These are phyloP conservation scores for Boletus tomentosulus DNA, from an alignment of 768 basidiomycete genomes.

Conservation along the genomic window DNA sequence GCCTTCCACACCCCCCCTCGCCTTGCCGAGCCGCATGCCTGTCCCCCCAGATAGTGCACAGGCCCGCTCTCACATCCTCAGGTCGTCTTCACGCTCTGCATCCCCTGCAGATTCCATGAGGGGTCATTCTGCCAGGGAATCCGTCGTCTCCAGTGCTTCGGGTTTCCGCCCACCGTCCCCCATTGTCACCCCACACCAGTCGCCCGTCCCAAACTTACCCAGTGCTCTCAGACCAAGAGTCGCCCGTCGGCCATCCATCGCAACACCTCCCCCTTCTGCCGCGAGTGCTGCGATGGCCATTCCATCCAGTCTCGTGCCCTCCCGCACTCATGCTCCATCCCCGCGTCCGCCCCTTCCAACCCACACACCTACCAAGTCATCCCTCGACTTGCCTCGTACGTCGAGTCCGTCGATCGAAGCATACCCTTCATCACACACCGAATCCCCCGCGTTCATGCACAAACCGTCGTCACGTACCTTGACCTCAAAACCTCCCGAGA, in stretches of 20 bases:
- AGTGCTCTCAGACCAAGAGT: constrained; percentile 34
- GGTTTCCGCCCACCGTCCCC: constrained; percentile 25
- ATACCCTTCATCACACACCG: constrained; percentile 17
- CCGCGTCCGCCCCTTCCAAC: constrained; percentile 14
- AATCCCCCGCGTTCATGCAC: constrained; percentile 13
- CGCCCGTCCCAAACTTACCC: constrained; percentile 20
- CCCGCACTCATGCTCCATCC: constrained; percentile 24
- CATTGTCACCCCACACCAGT: constrained; percentile 16
- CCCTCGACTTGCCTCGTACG: constrained; percentile 17
- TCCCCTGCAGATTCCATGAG: constrained; percentile 35
- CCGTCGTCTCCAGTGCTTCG: constrained; percentile 9
- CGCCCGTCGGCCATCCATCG: constrained; percentile 43
- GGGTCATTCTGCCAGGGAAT: constrained; percentile 23
- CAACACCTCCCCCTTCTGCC: constrained; percentile 32
- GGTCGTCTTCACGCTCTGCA: constrained; percentile 35
- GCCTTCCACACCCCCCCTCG: constrained; percentile 1
- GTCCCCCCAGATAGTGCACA: constrained; percentile 20
- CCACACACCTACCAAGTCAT: constrained; percentile 13
- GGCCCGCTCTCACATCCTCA: constrained; percentile 24
- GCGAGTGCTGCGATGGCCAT: constrained; percentile 17
- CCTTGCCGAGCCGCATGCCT: constrained; percentile 7
- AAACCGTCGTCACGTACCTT: constrained; percentile 27
- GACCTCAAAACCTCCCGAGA: constrained; percentile 32
- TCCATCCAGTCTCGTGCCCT: constrained; percentile 25
- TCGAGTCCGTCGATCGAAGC: constrained; percentile 16